Base-by-base conservation (phyloP, 2,329 filamentous ascomycete species). In the Colletotrichum chrysophilum region DNA sequence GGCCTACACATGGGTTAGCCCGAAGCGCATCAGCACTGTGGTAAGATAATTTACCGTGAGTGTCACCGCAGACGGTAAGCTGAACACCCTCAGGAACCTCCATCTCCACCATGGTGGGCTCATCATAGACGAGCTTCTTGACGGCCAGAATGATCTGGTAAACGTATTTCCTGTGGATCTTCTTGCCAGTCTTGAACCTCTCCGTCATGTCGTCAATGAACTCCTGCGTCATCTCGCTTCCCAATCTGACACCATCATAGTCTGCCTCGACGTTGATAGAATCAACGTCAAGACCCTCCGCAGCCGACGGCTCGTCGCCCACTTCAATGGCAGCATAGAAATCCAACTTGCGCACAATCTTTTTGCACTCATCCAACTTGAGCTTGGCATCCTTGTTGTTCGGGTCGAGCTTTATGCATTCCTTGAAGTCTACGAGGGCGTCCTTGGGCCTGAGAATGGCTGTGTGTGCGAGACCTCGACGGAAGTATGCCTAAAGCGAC, bases 201-300 rank as follows among this genome's bases (percentile, higher is more conserved):
- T 97, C 91, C 72, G 95, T 96, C 96, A 98, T 98, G 87, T 99
- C 96, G 80, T 97, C 94, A 80, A 99, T 95, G 82, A 99, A 99
- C 81, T 98, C 96, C 79, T 96, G 92, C 2, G 96, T 98, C 96
- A 99, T 99, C 83, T 94, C 90, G 67, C 93, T 90, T 52, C 91
- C 93, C 69, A 99, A 87, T 72, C 89, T 90, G 26, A 93, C 93
- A 76, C 97, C 97, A 81, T 99, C 97, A 81, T 99, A 99, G 71
- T 90, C 90, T 26, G 93, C 87, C 77, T 98, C 96, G 21, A 99
- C 92, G 13, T 88, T 88, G 85, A 99, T 98, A 71, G 93, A 91
- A 76, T 97, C 95, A 75, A 99, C 85, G 81, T 98, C 95, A 77
- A 99, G 89, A 3, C 95, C 96, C 83, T 97, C 96, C 38, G 96